These are phyloP conservation scores for Penicillium sp. DNA, from an alignment of 2,329 filamentous ascomycete genomes.

Conservation along the genomic window DNA sequence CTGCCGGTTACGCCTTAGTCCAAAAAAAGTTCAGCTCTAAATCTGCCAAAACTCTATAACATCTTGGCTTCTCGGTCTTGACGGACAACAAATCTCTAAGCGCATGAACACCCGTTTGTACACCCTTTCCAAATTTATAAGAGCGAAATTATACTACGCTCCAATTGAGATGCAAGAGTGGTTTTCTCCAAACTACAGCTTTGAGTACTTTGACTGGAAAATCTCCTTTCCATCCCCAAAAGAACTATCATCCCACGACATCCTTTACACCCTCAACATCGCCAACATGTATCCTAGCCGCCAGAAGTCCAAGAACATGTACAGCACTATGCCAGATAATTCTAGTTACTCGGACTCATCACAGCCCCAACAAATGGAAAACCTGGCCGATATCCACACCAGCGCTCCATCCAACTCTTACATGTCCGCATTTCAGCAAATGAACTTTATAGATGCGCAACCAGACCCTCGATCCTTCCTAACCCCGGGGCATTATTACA, in stretches of 20 bases:
- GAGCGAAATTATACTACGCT: not conserved
- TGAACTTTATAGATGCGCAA: conserved; percentile 3
- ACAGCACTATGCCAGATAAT: conserved; percentile 3
- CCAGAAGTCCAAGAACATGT: conserved; percentile 1
- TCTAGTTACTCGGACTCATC: not conserved
- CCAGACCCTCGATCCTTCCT: conserved; percentile 15
- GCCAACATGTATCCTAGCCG: conserved; percentile 4
- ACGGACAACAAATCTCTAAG: not conserved
- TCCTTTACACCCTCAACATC: not conserved
- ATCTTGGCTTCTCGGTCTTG: not conserved
- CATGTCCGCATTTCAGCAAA: conserved; percentile 4
- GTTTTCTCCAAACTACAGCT: conserved; percentile 2
- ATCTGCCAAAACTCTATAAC: conserved; percentile 9
- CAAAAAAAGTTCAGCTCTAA: conserved; percentile 2
- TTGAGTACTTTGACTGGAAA: conserved; percentile 11
- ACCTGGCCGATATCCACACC: conserved; percentile 12
- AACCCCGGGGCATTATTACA: conserved; percentile 13
- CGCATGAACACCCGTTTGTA: not conserved
- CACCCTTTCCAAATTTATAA: not conserved
- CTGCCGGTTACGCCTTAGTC: not conserved
- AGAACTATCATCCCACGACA: not conserved
- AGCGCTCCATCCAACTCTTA: conserved; percentile 5
- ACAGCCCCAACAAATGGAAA: conserved; percentile 3
- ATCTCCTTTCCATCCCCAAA: not conserved
- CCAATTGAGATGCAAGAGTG: conserved; percentile 13